A percentile compares a stretch with the other conserved stretches of the same genome.
Evolutionary conservation across 2,329 filamentous ascomycete genomes (phyloP).

Genomic region (Fusarium devonianum): DNA sequence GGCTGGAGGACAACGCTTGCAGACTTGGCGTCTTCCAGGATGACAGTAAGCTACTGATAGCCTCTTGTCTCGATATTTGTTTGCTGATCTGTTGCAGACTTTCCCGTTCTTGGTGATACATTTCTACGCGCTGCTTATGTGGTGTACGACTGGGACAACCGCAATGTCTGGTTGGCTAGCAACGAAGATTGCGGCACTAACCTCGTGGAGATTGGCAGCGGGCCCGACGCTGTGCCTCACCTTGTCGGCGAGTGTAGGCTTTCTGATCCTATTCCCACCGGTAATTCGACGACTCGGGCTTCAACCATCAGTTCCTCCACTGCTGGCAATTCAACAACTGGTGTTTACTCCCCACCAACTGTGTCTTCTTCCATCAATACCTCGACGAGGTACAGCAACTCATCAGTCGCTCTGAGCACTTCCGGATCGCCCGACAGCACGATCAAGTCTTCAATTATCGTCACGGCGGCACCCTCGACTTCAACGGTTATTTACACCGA

Average conservation of each 20-base stretch:
- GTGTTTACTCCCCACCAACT: background rate
- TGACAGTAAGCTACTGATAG: conserved; percentile 31
- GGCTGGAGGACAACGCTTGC: conserved; percentile 39
- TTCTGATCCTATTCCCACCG: background rate
- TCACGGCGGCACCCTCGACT: conserved; percentile 25
- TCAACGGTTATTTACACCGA: conserved; percentile 29
- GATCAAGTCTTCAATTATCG: too few relatives aligned
- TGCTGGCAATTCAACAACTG: background rate
- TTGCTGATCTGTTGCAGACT: conserved; percentile 15
- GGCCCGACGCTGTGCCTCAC: conserved; percentile 47
- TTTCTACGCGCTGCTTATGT: conserved; percentile 54
- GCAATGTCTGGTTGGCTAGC: conserved; percentile 45
- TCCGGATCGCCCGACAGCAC: too few relatives aligned
- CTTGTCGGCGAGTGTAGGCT: conserved; percentile 40
- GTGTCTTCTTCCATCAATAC: background rate
- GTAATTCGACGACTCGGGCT: background rate
- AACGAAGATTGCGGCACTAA: conserved; percentile 48
- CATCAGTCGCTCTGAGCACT: background rate
- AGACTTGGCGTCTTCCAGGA: conserved; percentile 55
- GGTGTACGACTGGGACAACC: conserved; percentile 51
- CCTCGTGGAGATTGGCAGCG: conserved; percentile 47
- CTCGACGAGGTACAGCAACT: background rate
- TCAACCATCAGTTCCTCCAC: too few relatives aligned
- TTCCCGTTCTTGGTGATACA: conserved; percentile 51
- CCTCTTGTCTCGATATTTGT: background rate